Conservation (phyloP, 2,329 filamentous ascomycete species). For the Fonsecaea pugnacius region DNA sequence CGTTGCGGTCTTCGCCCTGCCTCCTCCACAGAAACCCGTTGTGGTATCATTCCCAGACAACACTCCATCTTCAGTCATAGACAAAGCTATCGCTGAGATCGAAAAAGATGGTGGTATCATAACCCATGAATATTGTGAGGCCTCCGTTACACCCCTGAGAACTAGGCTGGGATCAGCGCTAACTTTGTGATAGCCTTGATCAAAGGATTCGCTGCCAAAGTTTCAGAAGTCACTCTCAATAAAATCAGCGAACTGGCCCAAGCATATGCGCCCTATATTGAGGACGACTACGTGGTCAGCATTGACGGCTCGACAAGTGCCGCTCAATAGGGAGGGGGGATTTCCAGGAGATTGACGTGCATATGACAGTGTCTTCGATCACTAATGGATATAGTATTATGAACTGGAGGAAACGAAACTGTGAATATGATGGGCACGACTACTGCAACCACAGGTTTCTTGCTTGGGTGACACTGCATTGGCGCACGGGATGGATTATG, state of each 20-base stretch:
- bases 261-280: slow-evolving; percentile 68
- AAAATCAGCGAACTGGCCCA: slow-evolving; percentile 67
- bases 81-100: slow-evolving; percentile 73
- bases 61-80: slow-evolving; percentile 69
- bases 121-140: slow-evolving; percentile 78
- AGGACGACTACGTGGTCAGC: slow-evolving; percentile 74
- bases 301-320: slow-evolving; percentile 41
- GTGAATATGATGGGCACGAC: not conserved
- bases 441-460: not conserved
- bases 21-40: slow-evolving; percentile 66
- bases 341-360: not conserved
- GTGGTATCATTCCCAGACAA: slow-evolving; percentile 77
- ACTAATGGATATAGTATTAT: slow-evolving; percentile 9
- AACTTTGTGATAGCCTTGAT: slow-evolving; percentile 40
- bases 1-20: slow-evolving; percentile 54
- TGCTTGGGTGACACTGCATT: not conserved
- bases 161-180: not conserved
- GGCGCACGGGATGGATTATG: not conserved
- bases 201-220: slow-evolving; percentile 78
- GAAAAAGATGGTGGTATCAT: slow-evolving; percentile 72
- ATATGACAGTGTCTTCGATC: not conserved
- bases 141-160: not conserved
- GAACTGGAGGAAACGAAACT: not conserved
- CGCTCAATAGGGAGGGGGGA: slow-evolving; percentile 3
- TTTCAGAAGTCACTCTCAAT: slow-evolving; percentile 70